Percentiles rank a stretch among this genome's conserved stretches.
These are phyloP conservation scores for Tuber aestivum DNA, from an alignment of 495 filamentous ascomycete species.

Conservation along the genomic window DNA sequence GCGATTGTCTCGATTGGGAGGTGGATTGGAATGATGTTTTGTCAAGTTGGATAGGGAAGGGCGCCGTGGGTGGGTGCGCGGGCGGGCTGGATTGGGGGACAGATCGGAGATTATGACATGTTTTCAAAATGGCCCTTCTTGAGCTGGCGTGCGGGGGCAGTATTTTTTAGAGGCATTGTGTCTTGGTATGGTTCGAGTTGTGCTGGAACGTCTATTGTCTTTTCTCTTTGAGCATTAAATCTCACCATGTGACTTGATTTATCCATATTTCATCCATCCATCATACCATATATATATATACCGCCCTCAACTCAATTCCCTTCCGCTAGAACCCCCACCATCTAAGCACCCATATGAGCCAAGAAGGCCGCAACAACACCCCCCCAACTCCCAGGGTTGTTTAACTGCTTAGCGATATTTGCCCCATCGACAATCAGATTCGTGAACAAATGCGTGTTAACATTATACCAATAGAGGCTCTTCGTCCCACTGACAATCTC, in stretches of 20 bases:
- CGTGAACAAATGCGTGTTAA: conserved; percentile 32
- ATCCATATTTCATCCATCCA: neutral
- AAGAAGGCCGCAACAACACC: conserved; percentile 51
- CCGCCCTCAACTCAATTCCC: neutral
- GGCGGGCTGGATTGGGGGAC: neutral
- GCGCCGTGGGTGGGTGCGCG: neutral
- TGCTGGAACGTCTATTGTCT: neutral
- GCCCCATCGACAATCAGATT: conserved; percentile 35
- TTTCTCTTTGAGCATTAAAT: neutral
- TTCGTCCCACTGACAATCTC: conserved; percentile 21
- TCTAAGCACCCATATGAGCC: conserved; percentile 13
- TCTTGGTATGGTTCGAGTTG: neutral
- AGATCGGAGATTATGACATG: neutral
- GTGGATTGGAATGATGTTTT: neutral
- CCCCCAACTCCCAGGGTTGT: conserved; percentile 55
- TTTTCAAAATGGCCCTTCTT: neutral
- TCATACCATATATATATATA: neutral
- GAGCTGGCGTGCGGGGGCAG: neutral
- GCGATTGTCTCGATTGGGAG: neutral
- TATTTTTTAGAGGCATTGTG: neutral
- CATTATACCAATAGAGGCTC: conserved; percentile 31
- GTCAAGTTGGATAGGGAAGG: neutral
- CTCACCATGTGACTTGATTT: neutral
- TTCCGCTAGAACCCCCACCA: neutral
- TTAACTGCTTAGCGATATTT: conserved; percentile 15